Conservation (phyloP, 1,284 basidiomycete genomes). For the Sphaerobolus stellatus region DNA sequence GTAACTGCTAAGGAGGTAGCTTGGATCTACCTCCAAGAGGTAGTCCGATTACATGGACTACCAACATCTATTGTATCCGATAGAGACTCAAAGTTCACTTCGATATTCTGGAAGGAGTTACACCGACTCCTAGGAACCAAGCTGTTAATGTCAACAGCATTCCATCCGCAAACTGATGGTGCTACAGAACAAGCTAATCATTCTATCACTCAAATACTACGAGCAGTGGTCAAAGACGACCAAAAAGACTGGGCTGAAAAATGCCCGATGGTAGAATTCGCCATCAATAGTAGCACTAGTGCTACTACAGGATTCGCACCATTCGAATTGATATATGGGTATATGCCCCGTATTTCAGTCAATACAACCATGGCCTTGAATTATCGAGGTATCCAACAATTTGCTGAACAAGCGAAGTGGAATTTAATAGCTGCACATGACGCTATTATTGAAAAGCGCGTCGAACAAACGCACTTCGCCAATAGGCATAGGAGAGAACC, state of each 20-base stretch:
- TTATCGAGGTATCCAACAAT: slow-evolving; percentile 25
- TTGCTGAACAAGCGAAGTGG: slow-evolving; percentile 24
- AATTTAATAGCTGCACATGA: slow-evolving; percentile 29
- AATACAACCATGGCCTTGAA: slow-evolving; percentile 18
- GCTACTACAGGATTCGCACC: slow-evolving; percentile 35
- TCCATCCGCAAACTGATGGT: slow-evolving; percentile 19
- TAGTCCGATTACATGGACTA: slow-evolving; percentile 28
- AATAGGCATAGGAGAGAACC: slow-evolving; percentile 21
- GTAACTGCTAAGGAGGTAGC: slow-evolving; percentile 21
- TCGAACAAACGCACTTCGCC: slow-evolving; percentile 29
- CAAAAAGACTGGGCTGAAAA: slow-evolving; percentile 23
- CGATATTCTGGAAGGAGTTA: slow-evolving; percentile 24
- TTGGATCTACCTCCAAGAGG: slow-evolving; percentile 22
- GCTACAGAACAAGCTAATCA: slow-evolving; percentile 23
- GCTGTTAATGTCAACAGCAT: slow-evolving; percentile 22
- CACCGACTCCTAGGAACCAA: slow-evolving; percentile 23
- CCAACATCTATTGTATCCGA: slow-evolving; percentile 21
- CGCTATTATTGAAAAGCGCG: slow-evolving; percentile 25
- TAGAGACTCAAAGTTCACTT: slow-evolving; percentile 18
- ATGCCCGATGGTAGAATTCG: slow-evolving; percentile 25
- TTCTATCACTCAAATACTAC: slow-evolving; percentile 23
- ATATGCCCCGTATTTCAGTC: slow-evolving; percentile 30
- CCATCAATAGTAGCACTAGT: slow-evolving; percentile 29
- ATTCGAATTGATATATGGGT: slow-evolving; percentile 37
- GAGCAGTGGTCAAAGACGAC: slow-evolving; percentile 14